Base-by-base conservation (phyloP, 805 yeast species). In the Cyberlindnera mississippiensis region DNA sequence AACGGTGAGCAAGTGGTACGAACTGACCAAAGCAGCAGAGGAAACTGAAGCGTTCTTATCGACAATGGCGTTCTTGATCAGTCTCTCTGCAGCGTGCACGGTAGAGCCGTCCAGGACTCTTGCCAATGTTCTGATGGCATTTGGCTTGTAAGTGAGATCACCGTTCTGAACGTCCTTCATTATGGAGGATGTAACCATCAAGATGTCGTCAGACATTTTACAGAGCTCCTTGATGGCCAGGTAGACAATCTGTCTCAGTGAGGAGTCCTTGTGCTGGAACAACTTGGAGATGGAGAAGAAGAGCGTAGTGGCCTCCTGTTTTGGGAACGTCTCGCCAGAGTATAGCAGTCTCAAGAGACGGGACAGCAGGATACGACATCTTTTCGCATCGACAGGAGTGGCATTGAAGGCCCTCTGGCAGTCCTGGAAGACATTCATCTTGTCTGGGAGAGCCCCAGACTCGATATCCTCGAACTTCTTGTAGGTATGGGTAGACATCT, bases 161-260 rank as follows among this genome's bases (percentile, higher is more conserved):
- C 91, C 91, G 51, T 81, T 82, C 67, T 95, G 97, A 41, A 93
- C 87, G 67, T 93, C 99, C 67, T 90, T 90, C 97, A 93, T 93
- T 60, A 93, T 90, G 20, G 96, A 89, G 3, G 96, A 87, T 20
- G 99, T 93, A 20, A 91, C 97, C 98, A 93, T 93, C 64, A 93
- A 76, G 43, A 89, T 88, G 64, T 93, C 97, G 53, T 87, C 86
- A 16, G 96, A 87, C 49, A 84, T 76, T 15, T 82, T 67, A 37
- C 91, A 78, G 49, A 93, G 75, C 64, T 91, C 97, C 69, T 93
- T 93, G 64, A 91, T 89, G 13, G 96, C 91, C 62, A 93, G 72
- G 60, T 91, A 93, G 14, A 91, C 96, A 69, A 86, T 76, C 68
- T 93, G 99, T 65, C 99, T 83, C 60, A 93, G 75, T 0, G 88